These are phyloP conservation scores for Leishmania braziliensis DNA, from an alignment of 208 protist species.

Conservation along the genomic window DNA sequence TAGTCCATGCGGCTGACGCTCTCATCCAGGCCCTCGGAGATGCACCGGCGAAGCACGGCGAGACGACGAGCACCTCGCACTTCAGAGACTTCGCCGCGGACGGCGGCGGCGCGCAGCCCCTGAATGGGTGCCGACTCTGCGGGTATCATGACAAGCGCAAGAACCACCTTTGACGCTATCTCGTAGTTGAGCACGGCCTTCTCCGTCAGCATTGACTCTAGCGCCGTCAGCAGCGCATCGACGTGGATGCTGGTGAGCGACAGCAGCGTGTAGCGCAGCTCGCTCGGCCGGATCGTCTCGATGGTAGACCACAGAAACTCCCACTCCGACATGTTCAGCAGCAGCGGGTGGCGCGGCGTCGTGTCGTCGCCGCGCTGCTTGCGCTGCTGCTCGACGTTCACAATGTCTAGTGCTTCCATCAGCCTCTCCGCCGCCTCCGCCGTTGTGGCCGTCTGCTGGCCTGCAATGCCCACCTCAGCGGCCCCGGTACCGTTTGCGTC, in stretches of 20 bases:
- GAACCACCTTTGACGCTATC: constrained; percentile 70
- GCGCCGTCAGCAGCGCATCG: constrained; percentile 68
- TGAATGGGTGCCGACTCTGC: constrained; percentile 29
- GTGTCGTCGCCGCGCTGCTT: constrained; percentile 57
- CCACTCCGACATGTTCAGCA: constrained; percentile 69
- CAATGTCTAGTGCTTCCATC: constrained; percentile 88
- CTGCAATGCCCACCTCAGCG: constrained; percentile 68
- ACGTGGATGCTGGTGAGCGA: constrained; percentile 84
- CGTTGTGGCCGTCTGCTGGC: constrained; percentile 69
- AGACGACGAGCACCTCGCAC: constrained; percentile 62
- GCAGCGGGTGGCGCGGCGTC: constrained; percentile 62
- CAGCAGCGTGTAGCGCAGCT: constrained; percentile 82
- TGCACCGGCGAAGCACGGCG: constrained; percentile 49
- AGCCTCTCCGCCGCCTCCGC: constrained; percentile 78
- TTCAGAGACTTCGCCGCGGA: constrained; percentile 72
- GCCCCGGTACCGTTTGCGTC: constrained; percentile 18
- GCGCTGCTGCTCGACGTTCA: constrained; percentile 83
- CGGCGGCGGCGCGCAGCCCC: constrained; percentile 43
- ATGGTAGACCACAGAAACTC: constrained; percentile 86
- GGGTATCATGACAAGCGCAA: constrained; percentile 62
- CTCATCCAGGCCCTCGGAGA: constrained; percentile 69
- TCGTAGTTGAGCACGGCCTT: constrained; percentile 84
- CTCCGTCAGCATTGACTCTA: constrained; percentile 68
- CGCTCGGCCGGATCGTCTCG: constrained; percentile 79
- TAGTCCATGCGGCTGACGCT: constrained; percentile 73